Percentiles rank a stretch among this genome's conserved stretches.
phyloP scores from a whole-genome alignment of 495 filamentous ascomycete genomes.

The Penicillium ucsense region DNA sequence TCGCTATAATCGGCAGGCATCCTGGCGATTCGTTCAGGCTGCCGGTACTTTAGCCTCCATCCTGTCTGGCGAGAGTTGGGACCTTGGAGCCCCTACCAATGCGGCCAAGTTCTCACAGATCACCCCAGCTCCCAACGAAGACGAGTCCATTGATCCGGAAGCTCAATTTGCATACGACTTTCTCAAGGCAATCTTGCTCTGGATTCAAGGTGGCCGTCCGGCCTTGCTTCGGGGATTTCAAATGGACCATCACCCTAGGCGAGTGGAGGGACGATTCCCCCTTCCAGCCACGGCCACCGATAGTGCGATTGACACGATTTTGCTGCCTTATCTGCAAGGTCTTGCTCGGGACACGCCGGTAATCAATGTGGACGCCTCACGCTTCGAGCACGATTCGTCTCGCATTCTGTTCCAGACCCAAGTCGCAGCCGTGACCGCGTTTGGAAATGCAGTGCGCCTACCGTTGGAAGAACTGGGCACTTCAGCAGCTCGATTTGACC shows the following conservation, averaged over 20 bases:
- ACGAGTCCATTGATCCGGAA: constrained; percentile 25
- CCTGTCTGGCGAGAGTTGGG: constrained; percentile 27
- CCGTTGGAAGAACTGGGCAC: constrained; percentile 39
- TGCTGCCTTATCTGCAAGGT: constrained; percentile 50
- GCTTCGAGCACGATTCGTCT: constrained; percentile 47
- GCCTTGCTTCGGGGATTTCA: constrained; percentile 48
- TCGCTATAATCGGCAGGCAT: constrained; percentile 45
- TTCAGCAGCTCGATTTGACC: constrained; percentile 23
- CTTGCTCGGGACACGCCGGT: constrained; percentile 40
- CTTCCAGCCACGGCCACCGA: constrained; percentile 38
- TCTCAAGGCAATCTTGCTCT: constrained; percentile 52
- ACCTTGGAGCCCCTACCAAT: constrained; percentile 15
- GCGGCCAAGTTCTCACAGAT: constrained; percentile 32
- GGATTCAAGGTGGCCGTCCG: constrained; percentile 48
- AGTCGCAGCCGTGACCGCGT: constrained; percentile 46
- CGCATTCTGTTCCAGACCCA: constrained; percentile 45
- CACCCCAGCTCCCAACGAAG: constrained; percentile 38
- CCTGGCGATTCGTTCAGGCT: constrained; percentile 61
- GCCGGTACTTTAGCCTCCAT: constrained; percentile 48
- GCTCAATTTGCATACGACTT: constrained; percentile 56
- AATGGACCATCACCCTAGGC: constrained; percentile 20
- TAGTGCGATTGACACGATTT: constrained; percentile 42
- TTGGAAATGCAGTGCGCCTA: constrained; percentile 41
- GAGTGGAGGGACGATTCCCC: constrained; percentile 38
- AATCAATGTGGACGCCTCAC: constrained; percentile 48